Conservation (phyloP, 2,329 filamentous ascomycete genomes). For the Neonectria sp. region DNA sequence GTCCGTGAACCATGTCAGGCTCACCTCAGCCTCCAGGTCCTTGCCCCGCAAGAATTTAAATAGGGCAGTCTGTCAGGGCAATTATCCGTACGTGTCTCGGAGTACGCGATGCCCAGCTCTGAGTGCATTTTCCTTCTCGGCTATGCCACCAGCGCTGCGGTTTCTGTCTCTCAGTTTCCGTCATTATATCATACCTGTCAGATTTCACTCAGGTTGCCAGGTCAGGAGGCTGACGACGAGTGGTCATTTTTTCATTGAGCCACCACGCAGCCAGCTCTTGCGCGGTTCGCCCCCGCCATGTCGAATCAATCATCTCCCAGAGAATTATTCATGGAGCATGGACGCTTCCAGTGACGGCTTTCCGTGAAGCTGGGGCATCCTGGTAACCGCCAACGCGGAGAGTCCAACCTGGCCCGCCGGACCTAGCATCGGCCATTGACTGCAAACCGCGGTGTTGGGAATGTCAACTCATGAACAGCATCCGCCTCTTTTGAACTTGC, state of each 20-base stretch:
- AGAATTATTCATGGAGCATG: neutral
- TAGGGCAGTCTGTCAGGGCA: neutral
- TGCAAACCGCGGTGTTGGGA: slow-evolving; percentile 10
- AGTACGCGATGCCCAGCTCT: slow-evolving; percentile 24
- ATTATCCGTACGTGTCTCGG: neutral
- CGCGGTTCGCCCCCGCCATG: neutral
- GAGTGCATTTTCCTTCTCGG: slow-evolving; percentile 1
- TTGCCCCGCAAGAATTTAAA: neutral
- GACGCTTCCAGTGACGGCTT: slow-evolving; percentile 6
- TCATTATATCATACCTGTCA: slow-evolving; percentile 19
- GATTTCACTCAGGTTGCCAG: slow-evolving; percentile 10
- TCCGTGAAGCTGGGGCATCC: slow-evolving; percentile 16
- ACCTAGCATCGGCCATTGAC: slow-evolving; percentile 8
- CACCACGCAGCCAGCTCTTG: neutral
- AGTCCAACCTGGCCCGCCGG: slow-evolving; percentile 1
- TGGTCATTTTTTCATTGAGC: neutral
- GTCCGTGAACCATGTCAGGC: slow-evolving; percentile 16
- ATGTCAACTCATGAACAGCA: slow-evolving; percentile 8
- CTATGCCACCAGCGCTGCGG: too few relatives aligned
- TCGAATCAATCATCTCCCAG: slow-evolving; percentile 7
- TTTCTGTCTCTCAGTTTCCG: neutral
- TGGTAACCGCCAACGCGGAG: slow-evolving; percentile 1
- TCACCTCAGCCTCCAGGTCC: slow-evolving; percentile 23
- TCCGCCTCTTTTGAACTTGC: slow-evolving; percentile 8
- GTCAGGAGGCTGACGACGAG: slow-evolving; percentile 7